phyloP scores from a whole-genome alignment of 768 basidiomycete genomes.

The Leccinum arenicola region DNA sequence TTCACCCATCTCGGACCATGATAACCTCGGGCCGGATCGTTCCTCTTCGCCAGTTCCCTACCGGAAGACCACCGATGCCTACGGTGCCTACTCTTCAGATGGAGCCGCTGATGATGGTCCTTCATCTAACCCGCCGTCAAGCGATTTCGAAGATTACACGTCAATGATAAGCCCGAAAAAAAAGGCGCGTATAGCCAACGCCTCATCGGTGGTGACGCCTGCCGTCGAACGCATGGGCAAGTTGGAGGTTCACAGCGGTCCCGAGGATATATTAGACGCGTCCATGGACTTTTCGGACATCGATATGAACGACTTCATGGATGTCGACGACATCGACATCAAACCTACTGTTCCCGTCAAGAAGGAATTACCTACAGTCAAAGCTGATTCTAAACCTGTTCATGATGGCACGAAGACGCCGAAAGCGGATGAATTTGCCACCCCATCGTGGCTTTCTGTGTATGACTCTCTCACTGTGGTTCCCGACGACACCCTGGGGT shows the following conservation, averaged over 20 bases:
- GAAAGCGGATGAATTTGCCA: constrained; percentile 45
- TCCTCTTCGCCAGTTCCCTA: constrained; percentile 43
- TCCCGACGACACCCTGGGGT: constrained; percentile 58
- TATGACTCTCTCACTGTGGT: constrained; percentile 70
- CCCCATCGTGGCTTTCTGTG: constrained; percentile 69
- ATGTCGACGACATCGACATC: constrained; percentile 54
- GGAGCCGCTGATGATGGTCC: constrained; percentile 24
- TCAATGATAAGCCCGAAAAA: constrained; percentile 66
- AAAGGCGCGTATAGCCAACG: constrained; percentile 46
- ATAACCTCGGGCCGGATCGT: constrained; percentile 24
- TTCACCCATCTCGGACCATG: constrained; percentile 43
- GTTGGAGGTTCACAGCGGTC: constrained; percentile 55
- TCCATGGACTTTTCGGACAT: constrained; percentile 55
- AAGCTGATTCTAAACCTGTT: constrained; percentile 18
- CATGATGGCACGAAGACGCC: constrained; percentile 12
- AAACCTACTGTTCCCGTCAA: constrained; percentile 36
- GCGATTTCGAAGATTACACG: constrained; percentile 50
- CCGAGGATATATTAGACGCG: constrained; percentile 48
- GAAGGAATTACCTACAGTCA: constrained; percentile 7
- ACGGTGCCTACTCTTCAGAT: constrained; percentile 38
- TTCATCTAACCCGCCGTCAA: constrained; percentile 36
- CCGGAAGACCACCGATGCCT: constrained; percentile 29
- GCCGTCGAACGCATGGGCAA: constrained; percentile 56
- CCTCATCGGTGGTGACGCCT: constrained; percentile 45
- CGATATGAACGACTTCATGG: constrained; percentile 55